Base-by-base conservation (phyloP, 148 eudicot species). In the Rheum nobile region DNA sequence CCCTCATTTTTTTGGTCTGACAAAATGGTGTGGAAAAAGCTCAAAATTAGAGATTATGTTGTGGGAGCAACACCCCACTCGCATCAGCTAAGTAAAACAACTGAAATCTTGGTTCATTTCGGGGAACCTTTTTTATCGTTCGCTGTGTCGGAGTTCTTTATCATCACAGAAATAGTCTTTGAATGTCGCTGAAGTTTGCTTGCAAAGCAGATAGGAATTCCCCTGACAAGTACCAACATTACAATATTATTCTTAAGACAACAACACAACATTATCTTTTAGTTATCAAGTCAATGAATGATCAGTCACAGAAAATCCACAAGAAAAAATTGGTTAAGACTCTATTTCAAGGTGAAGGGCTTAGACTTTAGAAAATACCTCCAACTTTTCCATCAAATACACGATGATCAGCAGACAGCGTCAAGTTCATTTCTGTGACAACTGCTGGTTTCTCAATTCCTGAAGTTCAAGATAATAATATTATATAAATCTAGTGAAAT, bases 341-440 rank as follows among this genome's bases (percentile, higher is more conserved):
- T 16, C 1, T 48, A 16, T 48, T 55, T n/a, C 29, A 22, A 50
- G 57, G 24, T 17, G 16, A 50, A 26, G 35, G 67, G 67, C 12
- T 28, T 6, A 54, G n/a, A n/a, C n/a, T n/a, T n/a, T n/a, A n/a
- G 38, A 61, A 8, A 61, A 78, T 75, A 95, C 98, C 96, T 88
- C 89, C 97, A 79, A 90, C 89, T 85, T 88, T 86, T 63, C 98
- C 97, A 82, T 95, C 93, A 81, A 88, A 95, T 78, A 95, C 92
- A 76, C 97, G 98, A 80, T 95, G 97, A 85, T 95, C 98, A 59
- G 98, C 96, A 6, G 98, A 95, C 77, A 95, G 76, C 22, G 98
- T 90, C 78, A 95, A 81, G 75, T 77, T 87, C 96, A 95, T 95
- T 84, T 90, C 90, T 65, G 89, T 90, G 67, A 95, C 87, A 46